Base-by-base conservation (phyloP, 1,284 basidiomycete species). In the Ceratobasidium papillatum region DNA sequence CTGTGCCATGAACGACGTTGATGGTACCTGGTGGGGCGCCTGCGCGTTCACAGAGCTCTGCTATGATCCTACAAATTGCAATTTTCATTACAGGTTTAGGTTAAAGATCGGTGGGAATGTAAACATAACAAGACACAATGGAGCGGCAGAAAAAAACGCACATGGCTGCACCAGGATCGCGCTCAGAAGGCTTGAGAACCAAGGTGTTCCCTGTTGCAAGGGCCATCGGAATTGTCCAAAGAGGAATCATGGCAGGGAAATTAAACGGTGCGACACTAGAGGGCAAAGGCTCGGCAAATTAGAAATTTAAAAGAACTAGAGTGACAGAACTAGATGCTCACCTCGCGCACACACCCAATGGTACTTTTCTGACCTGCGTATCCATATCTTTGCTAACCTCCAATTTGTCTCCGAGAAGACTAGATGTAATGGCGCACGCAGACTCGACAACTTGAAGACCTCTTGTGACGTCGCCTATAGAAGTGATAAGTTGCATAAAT, bases 331-430 rank as follows among this genome's bases (percentile, higher is more conserved):
- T 19, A 14, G 76, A 59, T 7, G 58, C 81, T 51, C 64, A 88
- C 89, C 89, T 91, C 75, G 93, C 88, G 77, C 92, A 94, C 45
- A 94, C 91, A 76, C 93, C 92, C 25, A 95, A 84, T 3, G 94
- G 93, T 43, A 94, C 82, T 76, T 89, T 88, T 58, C 95, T 88
- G 27, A 91, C 91, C 76, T 94, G 91, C 9, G 97, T 99, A 81
- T 99, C 97, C 97, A 99, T 99, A 81, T 98, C 96, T 83, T 91
- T 95, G 83, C 93, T 94, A 87, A 94, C 93, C 87, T 99, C 97
- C 71, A 98, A 84, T 80, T 96, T 95, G 77, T 98, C 93, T 1
- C 95, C 96, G 64, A 98, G 86, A 27, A 99, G 83, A 14, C 90
- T 91, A 0, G 90, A 91, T 0, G 97, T 95, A 78, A 96, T 91